Evolutionary conservation across 768 basidiomycete genomes (phyloP), one percentile per base, ranked within the genome.

Genomic region (Pisolithus tinctorius): DNA sequence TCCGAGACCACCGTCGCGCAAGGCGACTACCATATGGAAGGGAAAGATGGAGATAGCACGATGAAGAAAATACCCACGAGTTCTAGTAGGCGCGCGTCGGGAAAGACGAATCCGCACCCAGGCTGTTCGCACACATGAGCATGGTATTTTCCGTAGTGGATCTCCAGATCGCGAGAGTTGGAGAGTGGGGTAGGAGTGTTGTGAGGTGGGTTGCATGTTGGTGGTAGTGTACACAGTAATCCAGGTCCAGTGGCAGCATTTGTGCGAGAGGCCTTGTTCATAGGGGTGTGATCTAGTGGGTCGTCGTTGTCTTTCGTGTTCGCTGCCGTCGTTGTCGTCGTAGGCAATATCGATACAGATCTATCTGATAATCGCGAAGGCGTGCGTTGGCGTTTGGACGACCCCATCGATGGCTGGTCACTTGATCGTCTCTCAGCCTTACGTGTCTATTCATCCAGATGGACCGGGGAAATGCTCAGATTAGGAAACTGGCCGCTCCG

Each of bases 61-160:
- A 26, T 16, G n/a, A 44, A 26, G 50, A 36, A 23, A 45, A 47
- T 49, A 45, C 91, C 72, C 66, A 93, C 92, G 71, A 95, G 61
- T 58, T 88, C 83, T 45, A 95, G 65, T 27, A 93, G 65, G 45
- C 84, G 73, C 47, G 81, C 82, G 61, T 93, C 91, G 13, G 93
- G 91, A 66, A 94, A 95, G 10, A 93, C 88, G 64, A 81, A 84
- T 17, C 78, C 77, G 67, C 92, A 95, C 3, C 76, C 76, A 9
- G 65, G 63, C 51, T 79, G 72, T 59, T 83, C 86, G 59, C 90
- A 90, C 1, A 93, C 86, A 64, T 90, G 88, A 0, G 88, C 85
- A 62, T 91, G 88, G 62, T 84, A 88, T 16, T 75, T 86, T 31
- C 85, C 85, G 62, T 93, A 93, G 69, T 93, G 92, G 40, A 77